phyloP scores from a whole-genome alignment of 345 rosid species.

The Salix dunnii region DNA sequence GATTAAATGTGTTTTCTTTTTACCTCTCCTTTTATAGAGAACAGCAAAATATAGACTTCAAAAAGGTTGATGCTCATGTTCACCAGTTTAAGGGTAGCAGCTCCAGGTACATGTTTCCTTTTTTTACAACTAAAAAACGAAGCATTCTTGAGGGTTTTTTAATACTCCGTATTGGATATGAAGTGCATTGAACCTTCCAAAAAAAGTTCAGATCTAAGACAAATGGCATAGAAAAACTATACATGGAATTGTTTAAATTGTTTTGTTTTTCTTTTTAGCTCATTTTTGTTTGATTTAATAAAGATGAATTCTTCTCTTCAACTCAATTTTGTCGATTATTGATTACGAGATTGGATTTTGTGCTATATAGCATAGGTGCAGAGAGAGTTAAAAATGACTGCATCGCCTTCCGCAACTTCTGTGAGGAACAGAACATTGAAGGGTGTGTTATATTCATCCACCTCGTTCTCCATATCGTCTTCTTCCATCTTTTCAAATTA shows the following conservation, averaged over 20 bases:
- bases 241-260: background rate
- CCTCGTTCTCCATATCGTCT: background rate
- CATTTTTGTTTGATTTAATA: background rate
- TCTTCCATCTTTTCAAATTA: background rate
- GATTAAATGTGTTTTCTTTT: background rate
- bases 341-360: conserved; percentile 9
- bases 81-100: conserved; percentile 99
- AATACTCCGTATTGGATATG: background rate
- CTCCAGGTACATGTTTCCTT: conserved; percentile 52
- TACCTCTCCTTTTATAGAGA: conserved; percentile 37
- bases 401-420: conserved; percentile 72
- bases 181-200: background rate
- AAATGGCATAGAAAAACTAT: background rate
- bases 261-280: background rate
- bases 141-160: background rate
- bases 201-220: conserved; percentile 12
- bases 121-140: too few relatives aligned
- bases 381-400: conserved; percentile 80
- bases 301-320: background rate
- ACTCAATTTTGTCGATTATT: background rate
- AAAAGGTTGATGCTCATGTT: conserved; percentile 77
- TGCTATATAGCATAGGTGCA: conserved; percentile 81
- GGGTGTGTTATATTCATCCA: conserved; percentile 44
- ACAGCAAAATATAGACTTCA: conserved; percentile 77
- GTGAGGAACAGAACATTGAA: conserved; percentile 72